Conservation (phyloP, 257 asterid genomes). For the Petrea volubilis region DNA sequence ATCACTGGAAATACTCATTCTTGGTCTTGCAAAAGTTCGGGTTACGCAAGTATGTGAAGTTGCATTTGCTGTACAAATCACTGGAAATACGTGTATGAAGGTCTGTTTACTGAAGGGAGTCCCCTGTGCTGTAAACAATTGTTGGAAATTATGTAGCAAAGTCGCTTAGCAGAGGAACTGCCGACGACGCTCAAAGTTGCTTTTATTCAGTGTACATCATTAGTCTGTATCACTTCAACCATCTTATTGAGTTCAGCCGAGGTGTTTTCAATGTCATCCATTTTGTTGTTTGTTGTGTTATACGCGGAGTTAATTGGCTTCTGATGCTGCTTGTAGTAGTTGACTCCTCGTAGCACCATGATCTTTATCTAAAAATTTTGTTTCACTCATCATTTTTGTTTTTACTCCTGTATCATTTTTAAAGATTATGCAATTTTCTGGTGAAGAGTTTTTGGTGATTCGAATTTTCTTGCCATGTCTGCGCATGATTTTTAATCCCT, state of each 20-base stretch:
- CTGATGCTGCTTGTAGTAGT: conserved; percentile 16
- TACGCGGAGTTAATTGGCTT: background rate
- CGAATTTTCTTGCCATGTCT: background rate
- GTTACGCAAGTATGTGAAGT: no score
- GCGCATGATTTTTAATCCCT: background rate
- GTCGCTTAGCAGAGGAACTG: background rate
- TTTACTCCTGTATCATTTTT: background rate
- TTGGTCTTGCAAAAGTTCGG: no score
- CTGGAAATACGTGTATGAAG: conserved; percentile 12
- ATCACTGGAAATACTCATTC: conserved; percentile 7
- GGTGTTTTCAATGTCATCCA: background rate
- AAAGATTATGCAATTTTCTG: background rate
- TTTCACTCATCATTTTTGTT: background rate
- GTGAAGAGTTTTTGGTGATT: background rate
- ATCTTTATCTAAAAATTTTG: background rate
- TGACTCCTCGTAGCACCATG: background rate
- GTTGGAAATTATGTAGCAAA: background rate
- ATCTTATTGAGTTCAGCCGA: background rate
- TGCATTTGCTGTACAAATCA: no score
- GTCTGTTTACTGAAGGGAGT: background rate
- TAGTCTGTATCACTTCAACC: background rate
- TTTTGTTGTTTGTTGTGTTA: background rate
- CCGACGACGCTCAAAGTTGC: background rate
- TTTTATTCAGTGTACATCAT: background rate
- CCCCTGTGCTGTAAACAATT: background rate